A percentile compares a stretch with the other conserved stretches of the same genome.
phyloP scores from a whole-genome alignment of 208 protist genomes.

The Leishmania tropica region DNA sequence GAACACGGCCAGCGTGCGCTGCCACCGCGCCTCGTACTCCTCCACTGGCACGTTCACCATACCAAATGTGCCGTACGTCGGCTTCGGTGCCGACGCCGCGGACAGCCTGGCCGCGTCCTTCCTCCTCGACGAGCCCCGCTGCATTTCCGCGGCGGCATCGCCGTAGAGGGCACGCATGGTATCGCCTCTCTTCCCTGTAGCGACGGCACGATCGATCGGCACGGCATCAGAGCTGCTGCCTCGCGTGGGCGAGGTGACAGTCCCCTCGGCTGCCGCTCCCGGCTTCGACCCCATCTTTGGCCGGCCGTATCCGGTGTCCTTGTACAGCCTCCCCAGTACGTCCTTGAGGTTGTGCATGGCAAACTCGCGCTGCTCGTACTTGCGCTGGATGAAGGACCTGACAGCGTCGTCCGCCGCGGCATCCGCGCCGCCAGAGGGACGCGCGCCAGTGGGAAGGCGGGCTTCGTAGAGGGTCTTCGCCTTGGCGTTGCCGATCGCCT shows the following conservation, averaged over 20 bases:
- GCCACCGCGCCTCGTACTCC: conserved; percentile 55
- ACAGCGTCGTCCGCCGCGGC: conserved; percentile 42
- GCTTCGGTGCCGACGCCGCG: conserved; percentile 19
- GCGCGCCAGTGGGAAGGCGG: conserved; percentile 27
- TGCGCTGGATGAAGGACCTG: conserved; percentile 62
- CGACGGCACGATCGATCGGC: conserved; percentile 21
- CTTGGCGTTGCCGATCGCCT: conserved; percentile 69
- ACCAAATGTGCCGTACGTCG: conserved; percentile 76
- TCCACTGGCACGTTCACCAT: conserved; percentile 74
- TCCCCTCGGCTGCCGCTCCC: not conserved
- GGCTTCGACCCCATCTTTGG: conserved; percentile 1
- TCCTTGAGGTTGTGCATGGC: conserved; percentile 49
- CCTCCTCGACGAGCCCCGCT: not conserved
- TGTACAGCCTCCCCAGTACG: conserved; percentile 48
- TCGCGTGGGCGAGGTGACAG: not conserved
- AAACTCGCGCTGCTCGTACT: conserved; percentile 75
- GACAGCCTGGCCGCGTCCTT: not conserved
- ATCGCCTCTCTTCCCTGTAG: conserved; percentile 55
- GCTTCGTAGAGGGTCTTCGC: conserved; percentile 69
- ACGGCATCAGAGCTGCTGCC: not conserved
- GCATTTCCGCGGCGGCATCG: conserved; percentile 26
- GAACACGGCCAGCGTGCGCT: conserved; percentile 55
- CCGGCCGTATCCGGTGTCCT: conserved; percentile 69
- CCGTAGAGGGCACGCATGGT: conserved; percentile 43
- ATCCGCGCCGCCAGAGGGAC: conserved; percentile 1